Base-by-base conservation (phyloP, 257 asterid genomes). In the Capsicum rhomboideum region DNA sequence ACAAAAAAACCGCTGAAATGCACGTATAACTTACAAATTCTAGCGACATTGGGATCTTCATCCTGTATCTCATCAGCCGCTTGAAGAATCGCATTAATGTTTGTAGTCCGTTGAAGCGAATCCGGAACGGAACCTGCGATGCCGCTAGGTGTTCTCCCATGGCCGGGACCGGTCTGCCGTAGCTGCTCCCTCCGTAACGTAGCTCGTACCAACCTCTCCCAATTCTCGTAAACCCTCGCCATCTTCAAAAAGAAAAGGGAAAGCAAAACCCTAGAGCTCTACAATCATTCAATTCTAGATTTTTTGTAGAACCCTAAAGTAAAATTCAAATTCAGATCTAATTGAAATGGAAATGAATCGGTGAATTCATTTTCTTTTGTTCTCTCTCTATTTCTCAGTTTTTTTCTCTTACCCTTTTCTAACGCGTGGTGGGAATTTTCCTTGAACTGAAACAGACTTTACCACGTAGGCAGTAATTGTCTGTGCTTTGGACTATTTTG, bases 61-160 rank as follows among this genome's bases (percentile, higher is more conserved):
- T 94, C 88, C 82, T 96, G 98, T 88, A 96, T 91, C 90, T 93
- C 98, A 84, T 96, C 99, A 23, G 99, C 99, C 42, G 98, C 98
- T 84, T 91, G 95, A 83, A 96, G 88, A 86, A 96, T 96, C 18
- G 98, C 88, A 63, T 96, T 91, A 75, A 96, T 87, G 69, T 96
- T 92, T 16, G 98, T 93, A 83, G 96, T 86, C 72, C 98, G 91
- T 66, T 90, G 95, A 50, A 96, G 97, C 82, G 99, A 96, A 85
- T 93, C 98, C 0, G 99, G 99, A 8, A 96, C 99, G 7, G 97
- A 86, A 46, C 98, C 98, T 44, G 98, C 98, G 6, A 96, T 92
- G 84, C 99, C 98, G 69, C 97, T 90, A 31, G 96, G 83, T 44
- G 91, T 87, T 86, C 99, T 89, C 83, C 86, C 97, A 52, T 90